Percentiles rank a stretch among this genome's conserved stretches.
phyloP scores from a whole-genome alignment of 23 red algal genomes.

The Gracilaria gracilis region DNA sequence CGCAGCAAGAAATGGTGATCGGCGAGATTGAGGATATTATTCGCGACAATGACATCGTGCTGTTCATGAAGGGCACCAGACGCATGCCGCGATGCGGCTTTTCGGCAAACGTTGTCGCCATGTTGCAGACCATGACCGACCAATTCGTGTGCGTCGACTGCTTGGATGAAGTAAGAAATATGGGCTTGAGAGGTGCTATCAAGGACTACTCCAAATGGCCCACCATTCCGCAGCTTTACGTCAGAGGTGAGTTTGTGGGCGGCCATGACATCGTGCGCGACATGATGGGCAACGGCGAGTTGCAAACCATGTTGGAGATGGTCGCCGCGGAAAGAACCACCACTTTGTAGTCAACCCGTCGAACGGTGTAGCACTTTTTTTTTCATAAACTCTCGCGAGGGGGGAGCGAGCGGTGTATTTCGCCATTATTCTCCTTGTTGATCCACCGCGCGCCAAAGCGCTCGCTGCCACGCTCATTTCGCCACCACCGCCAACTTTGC shows the following conservation, averaged over 20 bases:
- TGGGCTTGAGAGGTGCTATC: constrained; percentile 76
- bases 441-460: no score
- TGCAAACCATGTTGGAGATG: constrained; percentile 54
- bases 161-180: constrained; percentile 69
- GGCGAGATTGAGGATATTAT: constrained; percentile 60
- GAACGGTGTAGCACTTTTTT: no score
- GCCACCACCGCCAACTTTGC: neutral
- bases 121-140: constrained; percentile 63
- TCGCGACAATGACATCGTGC: constrained; percentile 64
- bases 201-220: constrained; percentile 94
- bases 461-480: neutral
- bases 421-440: no score
- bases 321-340: neutral
- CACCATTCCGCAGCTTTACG: constrained; percentile 96
- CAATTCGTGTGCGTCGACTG: constrained; percentile 86
- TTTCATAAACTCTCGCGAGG: neutral
- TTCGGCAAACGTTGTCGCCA: constrained; percentile 58
- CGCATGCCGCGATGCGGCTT: constrained; percentile 85
- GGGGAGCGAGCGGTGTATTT: no score
- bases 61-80: constrained; percentile 93
- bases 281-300: constrained; percentile 81
- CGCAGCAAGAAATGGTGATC: constrained; percentile 2
- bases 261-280: constrained; percentile 87
- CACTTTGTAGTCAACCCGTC: no score
- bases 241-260: constrained; percentile 92